Percentiles rank a stretch among this genome's conserved stretches.
These are phyloP conservation scores for Candida tibetensis DNA, from an alignment of 805 yeast species.

Conservation along the genomic window DNA sequence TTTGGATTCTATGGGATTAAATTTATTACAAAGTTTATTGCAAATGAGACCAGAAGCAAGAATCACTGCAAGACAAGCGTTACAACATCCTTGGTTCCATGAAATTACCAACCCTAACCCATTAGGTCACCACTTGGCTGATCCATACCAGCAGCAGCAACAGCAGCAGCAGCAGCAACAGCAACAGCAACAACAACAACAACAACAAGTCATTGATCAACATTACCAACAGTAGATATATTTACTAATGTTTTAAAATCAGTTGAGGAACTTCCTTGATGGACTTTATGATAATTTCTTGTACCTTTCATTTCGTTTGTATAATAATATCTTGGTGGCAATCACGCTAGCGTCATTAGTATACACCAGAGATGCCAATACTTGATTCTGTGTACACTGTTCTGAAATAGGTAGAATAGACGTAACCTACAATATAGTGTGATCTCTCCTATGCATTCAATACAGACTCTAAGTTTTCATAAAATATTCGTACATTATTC, in stretches of 20 bases:
- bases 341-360: no score
- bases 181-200: slow-evolving; percentile 19
- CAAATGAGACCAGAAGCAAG: slow-evolving; percentile 64
- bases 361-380: no score
- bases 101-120: slow-evolving; percentile 54
- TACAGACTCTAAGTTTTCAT: no score
- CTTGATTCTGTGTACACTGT: no score
- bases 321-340: no score
- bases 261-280: neutral
- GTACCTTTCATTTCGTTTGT: no score
- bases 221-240: slow-evolving; percentile 9
- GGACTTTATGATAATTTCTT: no score
- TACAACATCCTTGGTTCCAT: slow-evolving; percentile 77
- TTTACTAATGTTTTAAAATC: neutral
- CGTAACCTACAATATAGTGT: no score
- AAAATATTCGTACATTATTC: no score
- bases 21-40: slow-evolving; percentile 56
- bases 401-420: no score
- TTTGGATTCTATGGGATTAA: slow-evolving; percentile 67
- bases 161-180: slow-evolving; percentile 12
- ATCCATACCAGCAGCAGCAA: slow-evolving; percentile 29
- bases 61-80: slow-evolving; percentile 58
- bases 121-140: slow-evolving; percentile 29
- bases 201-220: slow-evolving; percentile 14
- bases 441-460: no score